phyloP scores from a whole-genome alignment of 2,329 filamentous ascomycete species.

The Venturia nashicola region DNA sequence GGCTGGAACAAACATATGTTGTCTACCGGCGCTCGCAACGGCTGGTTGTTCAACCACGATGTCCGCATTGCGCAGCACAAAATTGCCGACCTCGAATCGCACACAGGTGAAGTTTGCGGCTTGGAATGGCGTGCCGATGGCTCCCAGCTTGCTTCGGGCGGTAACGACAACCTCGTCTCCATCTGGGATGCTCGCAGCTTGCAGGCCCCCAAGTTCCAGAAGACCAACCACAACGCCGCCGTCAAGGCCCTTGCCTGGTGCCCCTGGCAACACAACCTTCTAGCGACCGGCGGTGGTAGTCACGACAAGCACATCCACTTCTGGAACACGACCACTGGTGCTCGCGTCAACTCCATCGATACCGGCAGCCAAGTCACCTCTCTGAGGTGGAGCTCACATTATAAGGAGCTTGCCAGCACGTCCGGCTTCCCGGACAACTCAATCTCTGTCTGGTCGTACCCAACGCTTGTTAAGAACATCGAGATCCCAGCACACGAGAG shows the following conservation, averaged over 20 bases:
- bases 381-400: conserved; percentile 89
- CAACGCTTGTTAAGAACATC: conserved; percentile 88
- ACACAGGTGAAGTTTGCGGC: conserved; percentile 95
- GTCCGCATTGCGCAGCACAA: conserved; percentile 97
- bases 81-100: conserved; percentile 88
- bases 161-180: conserved; percentile 96
- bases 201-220: conserved; percentile 92
- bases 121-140: conserved; percentile 96
- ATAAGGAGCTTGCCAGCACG: conserved; percentile 96
- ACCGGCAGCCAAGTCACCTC: conserved; percentile 96
- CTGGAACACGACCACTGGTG: conserved; percentile 98
- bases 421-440: conserved; percentile 99
- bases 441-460: conserved; percentile 98
- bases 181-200: conserved; percentile 98
- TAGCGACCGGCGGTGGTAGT: conserved; percentile 89
- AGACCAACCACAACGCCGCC: conserved; percentile 98
- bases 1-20: conserved; percentile 98
- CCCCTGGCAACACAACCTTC: conserved; percentile 95
- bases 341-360: conserved; percentile 97
- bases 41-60: conserved; percentile 96
- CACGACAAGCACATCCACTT: conserved; percentile 99
- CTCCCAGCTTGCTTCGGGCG: conserved; percentile 90
- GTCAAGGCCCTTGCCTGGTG: conserved; percentile 99
- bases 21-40: conserved; percentile 87
- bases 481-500: conserved; percentile 98